Evolutionary conservation across 2,329 filamentous ascomycete species (phyloP), one percentile per base, ranked within the genome.

Genomic region (Xylariaceae sp.): DNA sequence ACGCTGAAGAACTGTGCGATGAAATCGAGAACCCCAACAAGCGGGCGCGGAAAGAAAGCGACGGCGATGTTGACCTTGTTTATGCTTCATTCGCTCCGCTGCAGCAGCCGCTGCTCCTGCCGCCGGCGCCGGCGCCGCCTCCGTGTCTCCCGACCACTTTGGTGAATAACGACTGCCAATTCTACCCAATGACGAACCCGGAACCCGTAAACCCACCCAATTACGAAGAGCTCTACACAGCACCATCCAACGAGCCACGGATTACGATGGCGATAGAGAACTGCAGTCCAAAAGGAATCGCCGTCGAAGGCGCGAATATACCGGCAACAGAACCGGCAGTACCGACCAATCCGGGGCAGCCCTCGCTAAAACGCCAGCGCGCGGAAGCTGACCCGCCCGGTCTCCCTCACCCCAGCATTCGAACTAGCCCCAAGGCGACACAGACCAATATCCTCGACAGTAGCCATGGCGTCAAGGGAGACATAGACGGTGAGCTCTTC

Each of bases 321-420:
- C n/a, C n/a, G n/a, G n/a, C n/a, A n/a, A n/a, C 3, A 9, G 5
- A 12, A 36, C 6, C 18, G 10, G 21, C 34, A 9, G 2, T 8
- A 3, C 19, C 48, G 34, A 6, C 8, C 29, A 13, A 46, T 1
- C 42, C 12, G 21, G 32, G 26, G 19, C 2, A 1, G 18, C 41
- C 46, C 12, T 43, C 45, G 10, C 44, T 16, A 7, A 58, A 58
- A 16, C 56, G 49, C 40, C 56, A 19, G 30, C 47, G 40, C 18
- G 5, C 47, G 3, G 43, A 42, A 5, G 18, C n/a, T 10, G 8
- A 6, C 15, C 2, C 37, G 5, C n/a, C 56, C 3, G 19, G 21
- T 34, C 13, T 16, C 2, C 32, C n/a, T 10, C 37, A 34, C 2
- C 32, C 22, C 29, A 18, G 8, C 16, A 15, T 32, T 12, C 21